Conservation (phyloP, 495 filamentous ascomycete genomes). For the Neurospora sp. region DNA sequence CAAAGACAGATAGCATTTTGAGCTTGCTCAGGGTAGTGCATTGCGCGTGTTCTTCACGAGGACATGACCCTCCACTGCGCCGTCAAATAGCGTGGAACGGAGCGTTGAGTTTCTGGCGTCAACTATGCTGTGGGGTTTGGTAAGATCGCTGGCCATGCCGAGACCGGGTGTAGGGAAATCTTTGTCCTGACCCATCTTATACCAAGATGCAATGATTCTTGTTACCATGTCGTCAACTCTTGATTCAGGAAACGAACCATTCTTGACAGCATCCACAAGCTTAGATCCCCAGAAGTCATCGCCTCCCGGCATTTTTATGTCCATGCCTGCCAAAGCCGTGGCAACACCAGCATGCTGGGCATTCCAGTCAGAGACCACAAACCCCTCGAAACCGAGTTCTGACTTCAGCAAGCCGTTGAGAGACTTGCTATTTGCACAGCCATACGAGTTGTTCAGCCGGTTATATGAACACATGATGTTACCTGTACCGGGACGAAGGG, state of each 20-base stretch:
- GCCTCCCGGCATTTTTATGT: conserved; percentile 52
- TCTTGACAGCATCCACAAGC: conserved; percentile 33
- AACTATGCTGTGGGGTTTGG: conserved; percentile 41
- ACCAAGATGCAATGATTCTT: conserved; percentile 52
- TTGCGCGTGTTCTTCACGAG: conserved; percentile 51
- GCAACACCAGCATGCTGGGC: conserved; percentile 47
- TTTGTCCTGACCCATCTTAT: conserved; percentile 43
- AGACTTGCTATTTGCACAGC: conserved; percentile 52
- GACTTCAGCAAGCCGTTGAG: conserved; percentile 55
- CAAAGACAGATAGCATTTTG: conserved; percentile 39
- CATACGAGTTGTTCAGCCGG: conserved; percentile 54
- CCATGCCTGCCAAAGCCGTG: conserved; percentile 46
- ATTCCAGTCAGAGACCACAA: conserved; percentile 56
- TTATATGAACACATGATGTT: conserved; percentile 66
- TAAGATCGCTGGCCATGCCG: conserved; percentile 42
- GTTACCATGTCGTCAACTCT: conserved; percentile 44
- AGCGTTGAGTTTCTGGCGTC: conserved; percentile 36
- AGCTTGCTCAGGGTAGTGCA: conserved; percentile 46
- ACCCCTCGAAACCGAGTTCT: conserved; percentile 53
- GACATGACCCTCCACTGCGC: conserved; percentile 47
- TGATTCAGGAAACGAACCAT: conserved; percentile 38
- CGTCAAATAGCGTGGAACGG: conserved; percentile 31
- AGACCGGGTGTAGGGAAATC: conserved; percentile 36
- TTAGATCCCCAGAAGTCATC: conserved; percentile 29
- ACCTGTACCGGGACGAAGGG: conserved; percentile 49